Evolutionary conservation across 1,139 yeast species (phyloP).

Genomic region (Saccharomyces hybrid): DNA sequence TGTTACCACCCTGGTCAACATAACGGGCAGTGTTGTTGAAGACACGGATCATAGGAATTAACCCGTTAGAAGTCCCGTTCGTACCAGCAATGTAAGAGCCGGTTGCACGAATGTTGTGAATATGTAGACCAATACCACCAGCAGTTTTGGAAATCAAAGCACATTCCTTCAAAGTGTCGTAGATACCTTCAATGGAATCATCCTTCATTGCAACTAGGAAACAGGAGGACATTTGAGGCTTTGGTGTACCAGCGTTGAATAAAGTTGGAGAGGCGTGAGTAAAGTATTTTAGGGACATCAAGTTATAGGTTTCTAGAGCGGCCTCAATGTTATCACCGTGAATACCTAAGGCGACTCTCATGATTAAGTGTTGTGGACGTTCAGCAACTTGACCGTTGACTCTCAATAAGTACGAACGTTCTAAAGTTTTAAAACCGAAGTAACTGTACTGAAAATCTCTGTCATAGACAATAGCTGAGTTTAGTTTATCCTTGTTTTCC

Average conservation of each 20-base stretch:
- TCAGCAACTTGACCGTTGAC: constrained; percentile 63
- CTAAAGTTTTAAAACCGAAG: constrained; percentile 82
- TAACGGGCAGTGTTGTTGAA: constrained; percentile 86
- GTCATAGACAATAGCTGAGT: constrained; percentile 68
- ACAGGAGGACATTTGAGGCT: constrained; percentile 81
- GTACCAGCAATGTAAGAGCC: constrained; percentile 87
- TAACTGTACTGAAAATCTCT: constrained; percentile 75
- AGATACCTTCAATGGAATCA: constrained; percentile 86
- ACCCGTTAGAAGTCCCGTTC: constrained; percentile 85
- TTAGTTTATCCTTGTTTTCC: constrained; percentile 56
- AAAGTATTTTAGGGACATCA: constrained; percentile 76
- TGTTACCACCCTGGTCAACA: constrained; percentile 92
- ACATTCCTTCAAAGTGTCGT: constrained; percentile 75
- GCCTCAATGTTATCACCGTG: constrained; percentile 67
- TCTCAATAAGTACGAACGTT: constrained; percentile 70
- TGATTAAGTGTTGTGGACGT: constrained; percentile 81
- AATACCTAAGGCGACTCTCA: constrained; percentile 86
- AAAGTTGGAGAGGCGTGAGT: constrained; percentile 88
- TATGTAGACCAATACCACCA: constrained; percentile 84
- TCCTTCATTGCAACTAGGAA: constrained; percentile 81
- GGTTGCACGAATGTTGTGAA: constrained; percentile 73
- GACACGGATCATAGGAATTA: constrained; percentile 84
- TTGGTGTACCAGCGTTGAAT: constrained; percentile 83
- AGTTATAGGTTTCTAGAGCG: constrained; percentile 70
- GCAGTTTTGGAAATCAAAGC: constrained; percentile 85